These are phyloP conservation scores for Coemansia sp. DNA, from an alignment of 192 early-diverging fungal species.

Conservation along the genomic window DNA sequence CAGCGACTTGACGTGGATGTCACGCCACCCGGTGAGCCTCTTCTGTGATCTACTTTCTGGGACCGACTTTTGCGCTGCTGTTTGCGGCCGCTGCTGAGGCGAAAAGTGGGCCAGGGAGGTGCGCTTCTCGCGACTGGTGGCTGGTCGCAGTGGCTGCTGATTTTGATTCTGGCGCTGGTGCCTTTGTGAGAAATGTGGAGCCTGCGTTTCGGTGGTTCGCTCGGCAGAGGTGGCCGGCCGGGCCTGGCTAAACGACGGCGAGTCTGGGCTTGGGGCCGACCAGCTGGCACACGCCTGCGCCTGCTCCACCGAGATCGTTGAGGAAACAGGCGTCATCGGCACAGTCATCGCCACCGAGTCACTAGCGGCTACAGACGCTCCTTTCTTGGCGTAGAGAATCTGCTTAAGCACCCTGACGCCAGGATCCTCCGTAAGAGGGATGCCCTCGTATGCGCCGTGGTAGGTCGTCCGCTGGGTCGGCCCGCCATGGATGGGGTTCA, in stretches of 20 bases:
- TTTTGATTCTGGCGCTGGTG: background rate
- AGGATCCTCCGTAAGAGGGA: conserved; percentile 23
- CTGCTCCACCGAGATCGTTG: conserved; percentile 8
- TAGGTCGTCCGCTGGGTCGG: conserved; percentile 20
- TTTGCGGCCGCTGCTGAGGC: conserved; percentile 19
- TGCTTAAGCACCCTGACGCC: background rate
- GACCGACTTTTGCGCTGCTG: conserved; percentile 11
- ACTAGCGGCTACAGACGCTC: background rate
- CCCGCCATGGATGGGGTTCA: conserved; percentile 27
- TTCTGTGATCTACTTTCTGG: background rate
- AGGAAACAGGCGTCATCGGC: conserved; percentile 6
- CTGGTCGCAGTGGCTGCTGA: conserved; percentile 1
- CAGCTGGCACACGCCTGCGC: conserved; percentile 7
- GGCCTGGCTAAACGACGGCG: background rate
- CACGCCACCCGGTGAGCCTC: conserved; percentile 40
- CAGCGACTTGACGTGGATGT: conserved; percentile 52
- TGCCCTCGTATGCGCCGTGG: conserved; percentile 35
- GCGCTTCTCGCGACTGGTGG: conserved; percentile 8
- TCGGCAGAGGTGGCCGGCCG: conserved; percentile 16
- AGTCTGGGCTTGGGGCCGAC: conserved; percentile 4
- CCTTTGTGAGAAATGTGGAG: background rate
- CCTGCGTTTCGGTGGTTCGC: background rate
- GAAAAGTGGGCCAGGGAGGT: background rate
- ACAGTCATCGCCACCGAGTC: background rate
- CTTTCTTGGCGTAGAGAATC: background rate